Evolutionary conservation across 345 rosid genomes (phyloP).

Genomic region (Salix arbutifolia): DNA sequence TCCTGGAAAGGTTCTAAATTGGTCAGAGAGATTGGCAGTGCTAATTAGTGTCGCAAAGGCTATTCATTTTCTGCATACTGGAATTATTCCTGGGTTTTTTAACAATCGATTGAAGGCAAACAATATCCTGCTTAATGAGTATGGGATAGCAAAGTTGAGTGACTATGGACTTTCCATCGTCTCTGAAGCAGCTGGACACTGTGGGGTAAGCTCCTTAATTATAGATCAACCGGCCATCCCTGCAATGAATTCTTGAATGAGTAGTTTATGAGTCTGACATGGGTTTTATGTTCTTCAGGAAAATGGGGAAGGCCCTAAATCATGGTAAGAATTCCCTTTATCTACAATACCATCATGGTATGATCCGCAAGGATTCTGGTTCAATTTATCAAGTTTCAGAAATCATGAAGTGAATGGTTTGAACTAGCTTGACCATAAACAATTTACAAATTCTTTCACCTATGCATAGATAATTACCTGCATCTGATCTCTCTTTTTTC

Average conservation of each 20-base stretch:
- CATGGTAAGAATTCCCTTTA: conserved; percentile 28
- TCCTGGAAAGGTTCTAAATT: conserved; percentile 39
- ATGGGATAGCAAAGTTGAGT: conserved; percentile 62
- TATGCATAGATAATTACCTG: neutral
- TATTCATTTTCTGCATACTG: conserved; percentile 76
- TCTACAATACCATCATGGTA: neutral
- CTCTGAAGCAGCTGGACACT: conserved; percentile 45
- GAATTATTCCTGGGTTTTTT: conserved; percentile 78
- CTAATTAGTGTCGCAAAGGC: conserved; percentile 61
- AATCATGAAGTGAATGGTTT: neutral
- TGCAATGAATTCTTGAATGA: neutral
- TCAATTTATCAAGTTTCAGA: neutral
- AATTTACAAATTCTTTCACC: neutral
- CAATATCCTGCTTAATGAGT: conserved; percentile 58
- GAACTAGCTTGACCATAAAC: neutral
- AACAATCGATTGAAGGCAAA: conserved; percentile 62
- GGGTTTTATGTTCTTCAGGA: conserved; percentile 24
- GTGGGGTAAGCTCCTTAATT: conserved; percentile 26
- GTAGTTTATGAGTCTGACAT: conserved; percentile 7
- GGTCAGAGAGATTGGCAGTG: conserved; percentile 67
- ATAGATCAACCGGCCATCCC: neutral
- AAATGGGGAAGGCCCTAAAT: conserved; percentile 28
- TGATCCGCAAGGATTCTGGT: neutral
- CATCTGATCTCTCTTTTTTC: neutral
- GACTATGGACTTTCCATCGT: conserved; percentile 74